Evolutionary conservation across 257 asterid genomes (phyloP).

Genomic region (Pogostemon cablin): DNA sequence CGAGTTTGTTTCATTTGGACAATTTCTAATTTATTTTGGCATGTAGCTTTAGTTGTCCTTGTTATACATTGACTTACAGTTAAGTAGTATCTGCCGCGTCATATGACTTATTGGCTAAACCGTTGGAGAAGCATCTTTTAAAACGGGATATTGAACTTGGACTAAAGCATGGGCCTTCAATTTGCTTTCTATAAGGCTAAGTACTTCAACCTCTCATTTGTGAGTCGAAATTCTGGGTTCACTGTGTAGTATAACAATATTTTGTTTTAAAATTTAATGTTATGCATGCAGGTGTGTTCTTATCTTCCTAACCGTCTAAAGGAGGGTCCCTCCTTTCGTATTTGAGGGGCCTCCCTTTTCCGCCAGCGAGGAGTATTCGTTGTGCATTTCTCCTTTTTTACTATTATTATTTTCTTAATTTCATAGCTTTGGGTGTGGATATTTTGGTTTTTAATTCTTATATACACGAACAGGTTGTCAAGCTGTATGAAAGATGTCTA

Average conservation of each 20-base stretch:
- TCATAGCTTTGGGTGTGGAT: conserved; percentile 23
- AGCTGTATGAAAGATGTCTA: conserved; percentile 94
- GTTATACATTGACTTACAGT: conserved; percentile 89
- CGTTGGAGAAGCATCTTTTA: conserved; percentile 96
- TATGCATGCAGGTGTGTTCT: conserved; percentile 99
- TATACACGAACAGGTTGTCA: conserved; percentile 73
- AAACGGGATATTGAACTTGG: conserved; percentile 98
- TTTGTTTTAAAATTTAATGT: conserved; percentile 78
- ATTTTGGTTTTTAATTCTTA: conserved; percentile 32
- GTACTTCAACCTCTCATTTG: conserved; percentile 96
- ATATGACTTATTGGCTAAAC: conserved; percentile 93
- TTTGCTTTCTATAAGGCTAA: conserved; percentile 97
- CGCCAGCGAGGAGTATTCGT: conserved; percentile 78
- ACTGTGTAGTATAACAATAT: conserved; percentile 58
- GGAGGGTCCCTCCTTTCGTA: conserved; percentile 85
- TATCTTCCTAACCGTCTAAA: conserved; percentile 96
- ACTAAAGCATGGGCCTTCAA: conserved; percentile 96
- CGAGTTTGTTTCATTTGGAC: conserved; percentile 36
- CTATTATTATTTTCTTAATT: conserved; percentile 36
- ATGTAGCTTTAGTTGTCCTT: conserved; percentile 87
- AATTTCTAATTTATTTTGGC: conserved; percentile 42
- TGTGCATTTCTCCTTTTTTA: conserved; percentile 59
- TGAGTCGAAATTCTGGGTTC: conserved; percentile 98
- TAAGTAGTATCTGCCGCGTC: conserved; percentile 91
- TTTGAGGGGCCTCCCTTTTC: conserved; percentile 95